phyloP scores from a whole-genome alignment of 805 yeast species.

The Starmerella khaoyaiensis region DNA sequence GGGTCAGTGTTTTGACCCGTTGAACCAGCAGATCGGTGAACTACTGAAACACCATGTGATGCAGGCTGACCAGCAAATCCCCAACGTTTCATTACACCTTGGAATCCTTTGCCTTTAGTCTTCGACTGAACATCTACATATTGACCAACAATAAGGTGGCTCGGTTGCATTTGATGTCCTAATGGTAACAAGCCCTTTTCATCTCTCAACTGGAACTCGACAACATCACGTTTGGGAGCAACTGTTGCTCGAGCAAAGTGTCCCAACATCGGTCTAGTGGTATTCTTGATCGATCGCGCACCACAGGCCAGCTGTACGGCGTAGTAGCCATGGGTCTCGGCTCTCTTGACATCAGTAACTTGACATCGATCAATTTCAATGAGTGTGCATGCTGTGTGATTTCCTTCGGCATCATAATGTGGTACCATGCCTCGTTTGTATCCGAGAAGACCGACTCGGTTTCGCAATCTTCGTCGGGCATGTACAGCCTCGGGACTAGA shows the following conservation, averaged over 20 bases:
- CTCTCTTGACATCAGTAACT: conserved; percentile 60
- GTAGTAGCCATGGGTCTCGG: conserved; percentile 61
- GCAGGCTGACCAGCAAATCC: conserved; percentile 82
- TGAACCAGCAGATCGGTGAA: conserved; percentile 95
- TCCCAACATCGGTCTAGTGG: conserved; percentile 54
- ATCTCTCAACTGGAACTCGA: conserved; percentile 69
- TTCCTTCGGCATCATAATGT: conserved; percentile 52
- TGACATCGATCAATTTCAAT: conserved; percentile 80
- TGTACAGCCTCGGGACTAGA: conserved; percentile 61
- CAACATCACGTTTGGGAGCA: conserved; percentile 63
- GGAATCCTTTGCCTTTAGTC: conserved; percentile 90
- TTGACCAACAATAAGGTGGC: conserved; percentile 74
- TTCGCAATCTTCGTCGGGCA: conserved; percentile 55
- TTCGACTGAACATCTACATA: conserved; percentile 66
- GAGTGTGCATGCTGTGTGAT: conserved; percentile 69
- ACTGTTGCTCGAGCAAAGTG: conserved; percentile 68
- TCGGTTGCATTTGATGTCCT: conserved; percentile 70
- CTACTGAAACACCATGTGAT: conserved; percentile 86
- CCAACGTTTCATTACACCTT: conserved; percentile 96
- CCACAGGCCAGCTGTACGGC: conserved; percentile 86
- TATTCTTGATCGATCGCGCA: conserved; percentile 46
- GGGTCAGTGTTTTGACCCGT: conserved; percentile 93
- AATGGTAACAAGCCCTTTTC: conserved; percentile 53
- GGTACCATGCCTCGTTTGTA: conserved; percentile 84
- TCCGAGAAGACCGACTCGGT: conserved; percentile 75